These are phyloP conservation scores for Cochlearia excelsa DNA, from an alignment of 345 rosid species.

Conservation along the genomic window DNA sequence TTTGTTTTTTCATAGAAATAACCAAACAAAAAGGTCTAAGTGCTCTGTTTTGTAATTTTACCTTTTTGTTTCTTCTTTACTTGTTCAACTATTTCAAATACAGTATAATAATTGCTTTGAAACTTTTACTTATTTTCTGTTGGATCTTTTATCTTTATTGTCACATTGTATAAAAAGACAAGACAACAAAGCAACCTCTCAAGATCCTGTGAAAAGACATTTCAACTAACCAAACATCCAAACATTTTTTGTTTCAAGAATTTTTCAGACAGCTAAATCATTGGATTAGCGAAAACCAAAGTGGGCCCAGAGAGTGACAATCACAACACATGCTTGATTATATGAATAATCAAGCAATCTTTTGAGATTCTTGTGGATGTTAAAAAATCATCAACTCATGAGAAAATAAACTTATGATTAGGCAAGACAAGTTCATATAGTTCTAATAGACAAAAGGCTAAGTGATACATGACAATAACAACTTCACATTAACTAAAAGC, in stretches of 20 bases:
- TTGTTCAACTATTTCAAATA: too few relatives aligned
- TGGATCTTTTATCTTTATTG: slow-evolving; percentile 5
- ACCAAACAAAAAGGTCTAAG: too few relatives aligned
- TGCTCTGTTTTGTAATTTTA: too few relatives aligned
- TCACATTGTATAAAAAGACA: slow-evolving; percentile 1
- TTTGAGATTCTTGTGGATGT: slow-evolving; percentile 35
- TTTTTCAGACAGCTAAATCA: slow-evolving; percentile 36
- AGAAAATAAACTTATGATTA: slow-evolving; percentile 19
- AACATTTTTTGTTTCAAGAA: slow-evolving; percentile 18
- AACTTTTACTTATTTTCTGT: slow-evolving; percentile 7
- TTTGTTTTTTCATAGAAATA: too few relatives aligned
- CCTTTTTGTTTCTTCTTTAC: too few relatives aligned
- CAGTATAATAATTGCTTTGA: neutral
- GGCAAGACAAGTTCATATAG: slow-evolving; percentile 38
- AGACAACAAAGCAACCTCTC: slow-evolving; percentile 21
- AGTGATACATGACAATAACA: slow-evolving; percentile 40
- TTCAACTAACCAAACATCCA: slow-evolving; percentile 34
- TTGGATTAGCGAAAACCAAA: slow-evolving; percentile 27
- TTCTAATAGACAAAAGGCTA: slow-evolving; percentile 41
- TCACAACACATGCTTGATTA: slow-evolving; percentile 20
- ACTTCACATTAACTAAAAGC: slow-evolving; percentile 43
- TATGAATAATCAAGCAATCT: slow-evolving; percentile 31
- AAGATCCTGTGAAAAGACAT: slow-evolving; percentile 33
- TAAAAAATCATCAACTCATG: slow-evolving; percentile 14
- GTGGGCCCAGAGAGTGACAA: slow-evolving; percentile 32